Evolutionary conservation across 2,329 filamentous ascomycete species (phyloP), one percentile per base, ranked within the genome.

Genomic region (Venturia aucupariae): DNA sequence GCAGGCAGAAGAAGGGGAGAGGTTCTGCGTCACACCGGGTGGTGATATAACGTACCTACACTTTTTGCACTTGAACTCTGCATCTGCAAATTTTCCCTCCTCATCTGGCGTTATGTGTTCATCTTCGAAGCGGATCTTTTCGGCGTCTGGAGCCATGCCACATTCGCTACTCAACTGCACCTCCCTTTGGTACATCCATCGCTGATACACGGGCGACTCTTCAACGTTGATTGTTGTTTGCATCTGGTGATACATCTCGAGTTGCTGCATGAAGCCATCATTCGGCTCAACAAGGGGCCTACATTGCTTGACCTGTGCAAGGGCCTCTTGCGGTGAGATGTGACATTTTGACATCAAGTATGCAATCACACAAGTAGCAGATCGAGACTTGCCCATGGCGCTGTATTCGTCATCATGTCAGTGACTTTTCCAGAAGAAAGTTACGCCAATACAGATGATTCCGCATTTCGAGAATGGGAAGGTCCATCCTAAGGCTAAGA

Each of bases 361-460:
- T 67, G 94, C 93, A 65, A 95, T 83, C 64, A 90, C 83, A 68
- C 90, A 85, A 39, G 91, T 88, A 68, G 93, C 90, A 60, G 93
- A 97, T 66, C 94, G 90, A 41, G 92, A 97, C 77, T 95, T 96
- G 63, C 94, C 94, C 86, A 96, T 96, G 27, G 92, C 93, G 81
- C 94, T 96, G 57, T 67, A 66, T 62, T 60, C 67, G 35, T 44
- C n/a, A 60, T 41, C 32, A 44, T 42, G 51, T 57, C 51, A 57
- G 51, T 57, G 27, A 22, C 15, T 57, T n/a, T 6, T 57, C 15
- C 30, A 57, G 4, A 35, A n/a, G 51, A 42, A 61, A 42, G 5
- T 24, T 61, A 24, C 8, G 3, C 13, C 17, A 10, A 61, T 30
- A 42, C 35, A 11, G 51, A 35, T 2, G 3, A 22, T 35, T 27